Conservation (phyloP, 2,329 filamentous ascomycete genomes). For the Trichoderma koningii region DNA sequence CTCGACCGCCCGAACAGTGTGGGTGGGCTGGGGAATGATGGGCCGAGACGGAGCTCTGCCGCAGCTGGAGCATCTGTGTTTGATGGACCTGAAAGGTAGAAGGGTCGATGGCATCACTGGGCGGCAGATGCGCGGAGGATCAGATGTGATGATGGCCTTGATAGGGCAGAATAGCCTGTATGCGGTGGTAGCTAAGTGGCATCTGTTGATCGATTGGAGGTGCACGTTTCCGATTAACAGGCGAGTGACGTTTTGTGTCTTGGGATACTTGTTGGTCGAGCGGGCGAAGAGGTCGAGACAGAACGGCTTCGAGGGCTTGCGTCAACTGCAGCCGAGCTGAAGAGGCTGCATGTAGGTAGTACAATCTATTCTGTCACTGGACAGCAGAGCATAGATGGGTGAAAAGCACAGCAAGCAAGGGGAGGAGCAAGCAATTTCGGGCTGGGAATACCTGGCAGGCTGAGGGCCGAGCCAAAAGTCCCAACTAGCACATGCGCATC, state of each 20-base stretch:
- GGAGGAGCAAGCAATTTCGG: slow-evolving; percentile 10
- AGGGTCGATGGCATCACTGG: slow-evolving; percentile 11
- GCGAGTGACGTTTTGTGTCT: slow-evolving; percentile 12
- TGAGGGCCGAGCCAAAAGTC: slow-evolving; percentile 10
- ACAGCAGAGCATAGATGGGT: too few species aligned
- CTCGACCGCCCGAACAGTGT: slow-evolving; percentile 18
- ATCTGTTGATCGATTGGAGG: slow-evolving; percentile 5
- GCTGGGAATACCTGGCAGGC: slow-evolving; percentile 10
- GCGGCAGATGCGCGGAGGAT: not conserved
- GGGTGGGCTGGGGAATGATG: slow-evolving; percentile 28
- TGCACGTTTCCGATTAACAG: not conserved
- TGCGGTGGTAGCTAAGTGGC: not conserved
- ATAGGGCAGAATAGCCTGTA: not conserved
- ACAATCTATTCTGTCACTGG: too few species aligned
- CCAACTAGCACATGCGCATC: not conserved
- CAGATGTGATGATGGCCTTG: not conserved
- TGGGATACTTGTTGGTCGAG: not conserved
- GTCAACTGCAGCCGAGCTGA: too few species aligned
- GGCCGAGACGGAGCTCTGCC: slow-evolving; percentile 22
- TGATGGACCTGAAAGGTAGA: not conserved
- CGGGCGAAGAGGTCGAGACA: not conserved
- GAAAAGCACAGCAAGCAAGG: not conserved
- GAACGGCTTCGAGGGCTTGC: not conserved
- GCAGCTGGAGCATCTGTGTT: slow-evolving; percentile 8
- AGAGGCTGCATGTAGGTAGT: too few species aligned